These are phyloP conservation scores for Boletus bicolor DNA, from an alignment of 768 basidiomycete genomes.

Conservation along the genomic window DNA sequence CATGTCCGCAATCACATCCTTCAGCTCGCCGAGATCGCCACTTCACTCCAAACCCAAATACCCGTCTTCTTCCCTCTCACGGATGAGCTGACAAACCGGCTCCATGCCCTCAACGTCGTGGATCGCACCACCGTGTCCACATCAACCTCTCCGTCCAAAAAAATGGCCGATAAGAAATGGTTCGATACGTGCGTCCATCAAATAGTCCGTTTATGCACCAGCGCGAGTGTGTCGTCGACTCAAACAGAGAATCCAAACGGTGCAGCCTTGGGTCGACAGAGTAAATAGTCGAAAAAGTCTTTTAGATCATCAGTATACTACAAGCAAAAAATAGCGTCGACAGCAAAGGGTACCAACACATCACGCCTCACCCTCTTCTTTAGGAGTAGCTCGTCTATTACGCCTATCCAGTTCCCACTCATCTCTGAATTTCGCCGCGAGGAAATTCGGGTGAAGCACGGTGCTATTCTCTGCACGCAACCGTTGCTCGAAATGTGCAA, in stretches of 20 bases:
- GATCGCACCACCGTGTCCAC: background rate
- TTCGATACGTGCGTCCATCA: slow-evolving; percentile 64
- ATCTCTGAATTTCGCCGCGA: slow-evolving; percentile 57
- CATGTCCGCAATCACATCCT: slow-evolving; percentile 40
- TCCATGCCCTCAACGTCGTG: slow-evolving; percentile 25
- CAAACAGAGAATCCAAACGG: slow-evolving; percentile 5
- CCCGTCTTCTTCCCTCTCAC: slow-evolving; percentile 21
- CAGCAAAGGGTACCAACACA: slow-evolving; percentile 22
- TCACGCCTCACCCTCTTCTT: slow-evolving; percentile 33
- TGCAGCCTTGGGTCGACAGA: background rate
- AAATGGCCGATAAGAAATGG: slow-evolving; percentile 50
- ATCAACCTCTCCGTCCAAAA: slow-evolving; percentile 14
- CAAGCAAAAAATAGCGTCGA: background rate
- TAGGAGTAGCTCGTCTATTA: slow-evolving; percentile 20
- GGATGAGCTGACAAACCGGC: slow-evolving; percentile 22
- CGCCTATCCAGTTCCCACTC: slow-evolving; percentile 44
- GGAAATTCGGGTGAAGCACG: slow-evolving; percentile 58
- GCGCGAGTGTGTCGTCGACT: slow-evolving; percentile 26
- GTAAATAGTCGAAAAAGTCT: slow-evolving; percentile 3
- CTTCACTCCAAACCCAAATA: slow-evolving; percentile 34
- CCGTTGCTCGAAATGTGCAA: slow-evolving; percentile 59
- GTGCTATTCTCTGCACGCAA: slow-evolving; percentile 48
- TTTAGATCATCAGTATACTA: slow-evolving; percentile 20
- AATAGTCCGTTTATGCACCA: slow-evolving; percentile 43
- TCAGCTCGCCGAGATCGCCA: slow-evolving; percentile 37